Evolutionary conservation across 345 rosid genomes (phyloP).

Genomic region (Leavenworthia alabamica): DNA sequence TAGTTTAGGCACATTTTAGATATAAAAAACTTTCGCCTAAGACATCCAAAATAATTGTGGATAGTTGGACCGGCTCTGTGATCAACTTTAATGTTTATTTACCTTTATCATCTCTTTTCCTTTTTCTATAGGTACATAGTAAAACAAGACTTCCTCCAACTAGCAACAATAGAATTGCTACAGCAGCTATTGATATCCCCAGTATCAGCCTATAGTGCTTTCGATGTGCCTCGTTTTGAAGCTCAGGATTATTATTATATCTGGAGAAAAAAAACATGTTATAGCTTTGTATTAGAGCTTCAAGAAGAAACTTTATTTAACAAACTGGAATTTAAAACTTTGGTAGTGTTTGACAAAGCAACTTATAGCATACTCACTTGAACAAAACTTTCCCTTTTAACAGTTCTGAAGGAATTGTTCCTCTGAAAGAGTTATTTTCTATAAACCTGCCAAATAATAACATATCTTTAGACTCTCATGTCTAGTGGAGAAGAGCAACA

Average conservation of each 20-base stretch:
- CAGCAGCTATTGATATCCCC: constrained; percentile 50
- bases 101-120: constrained; percentile 49
- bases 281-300: neutral
- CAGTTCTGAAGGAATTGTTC: constrained; percentile 57
- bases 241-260: constrained; percentile 51
- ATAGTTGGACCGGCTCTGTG: too few relatives aligned
- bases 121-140: constrained; percentile 37
- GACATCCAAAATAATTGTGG: too few relatives aligned
- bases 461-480: neutral
- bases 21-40: too few relatives aligned
- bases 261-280: constrained; percentile 38
- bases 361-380: constrained; percentile 52
- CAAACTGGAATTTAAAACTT: neutral
- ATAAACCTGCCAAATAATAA: constrained; percentile 51
- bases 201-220: constrained; percentile 49
- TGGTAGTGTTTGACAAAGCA: neutral
- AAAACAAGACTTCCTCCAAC: constrained; percentile 45
- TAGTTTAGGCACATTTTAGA: too few relatives aligned
- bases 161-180: constrained; percentile 45
- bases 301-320: neutral
- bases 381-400: constrained; percentile 50
- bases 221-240: constrained; percentile 40
- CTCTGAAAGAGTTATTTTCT: constrained; percentile 73
- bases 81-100: neutral
- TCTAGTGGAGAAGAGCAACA: neutral